A percentile compares a stretch with the other conserved stretches of the same genome.
phyloP scores from a whole-genome alignment of 129 eudicot genomes.

The Gnaphalium uliginosum region DNA sequence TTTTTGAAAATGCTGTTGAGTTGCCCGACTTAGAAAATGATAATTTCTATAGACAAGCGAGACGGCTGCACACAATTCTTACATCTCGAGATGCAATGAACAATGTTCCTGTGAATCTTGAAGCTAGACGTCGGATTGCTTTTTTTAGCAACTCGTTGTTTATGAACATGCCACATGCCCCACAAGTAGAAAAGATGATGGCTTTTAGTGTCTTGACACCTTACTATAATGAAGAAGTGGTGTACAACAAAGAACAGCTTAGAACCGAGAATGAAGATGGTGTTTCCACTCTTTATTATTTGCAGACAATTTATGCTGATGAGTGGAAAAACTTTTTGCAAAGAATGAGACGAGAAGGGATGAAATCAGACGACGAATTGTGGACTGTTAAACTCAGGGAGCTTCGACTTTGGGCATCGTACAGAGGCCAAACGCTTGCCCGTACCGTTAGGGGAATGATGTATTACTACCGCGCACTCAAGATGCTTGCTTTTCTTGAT shows the following conservation, averaged over 20 bases:
- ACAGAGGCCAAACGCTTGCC: conserved; percentile 85
- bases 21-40: conserved; percentile 58
- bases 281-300: conserved; percentile 76
- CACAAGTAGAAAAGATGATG: conserved; percentile 94
- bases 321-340: conserved; percentile 87
- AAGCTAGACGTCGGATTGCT: conserved; percentile 84
- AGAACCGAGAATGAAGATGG: conserved; percentile 95
- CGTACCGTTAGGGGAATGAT: conserved; percentile 97
- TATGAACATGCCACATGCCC: conserved; percentile 99
- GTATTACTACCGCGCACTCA: conserved; percentile 94
- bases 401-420: conserved; percentile 92
- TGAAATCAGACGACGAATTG: conserved; percentile 49
- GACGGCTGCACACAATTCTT: conserved; percentile 75
- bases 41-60: conserved; percentile 65
- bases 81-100: conserved; percentile 83
- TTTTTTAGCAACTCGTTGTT: conserved; percentile 91
- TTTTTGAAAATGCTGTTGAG: conserved; percentile 67
- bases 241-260: conserved; percentile 77
- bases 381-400: conserved; percentile 66
- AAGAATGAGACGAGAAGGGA: conserved; percentile 79
- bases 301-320: conserved; percentile 82
- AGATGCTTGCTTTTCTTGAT: conserved; percentile 94
- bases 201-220: conserved; percentile 94
- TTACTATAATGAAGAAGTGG: conserved; percentile 87
- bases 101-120: conserved; percentile 72